Base-by-base conservation (phyloP, 345 rosid genomes). In the Citrus mangshanensis region DNA sequence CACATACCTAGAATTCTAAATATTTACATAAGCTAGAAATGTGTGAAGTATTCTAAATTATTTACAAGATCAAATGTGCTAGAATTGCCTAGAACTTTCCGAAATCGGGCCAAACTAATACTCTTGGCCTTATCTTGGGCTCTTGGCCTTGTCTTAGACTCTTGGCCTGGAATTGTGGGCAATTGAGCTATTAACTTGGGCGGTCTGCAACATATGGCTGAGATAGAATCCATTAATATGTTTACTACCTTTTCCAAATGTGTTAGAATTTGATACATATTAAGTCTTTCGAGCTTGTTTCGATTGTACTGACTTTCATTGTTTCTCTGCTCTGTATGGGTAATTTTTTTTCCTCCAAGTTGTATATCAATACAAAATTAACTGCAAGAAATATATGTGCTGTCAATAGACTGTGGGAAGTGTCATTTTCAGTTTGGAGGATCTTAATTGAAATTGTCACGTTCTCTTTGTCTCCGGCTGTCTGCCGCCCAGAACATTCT, bases 11-110 rank as follows among this genome's bases (percentile, higher is more conserved):
- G 0, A 32, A 32, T 32, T 4, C 5, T 32, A 32, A 0, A 32
- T 32, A 4, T 32, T 32, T 32, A 32, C 34, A 32, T 32, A 0
- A 32, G 34, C 5, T 4, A 32, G 0, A 32, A 32, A 32, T 32
- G 5, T 32, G 34, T 32, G 0, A 0, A 32, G 34, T 0, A 32
- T 32, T 32, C 34, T 32, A 32, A 32, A 32, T 32, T 32, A 32
- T 32, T 0, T 32, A 32, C 34, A 32, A 32, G 0, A 0, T 32
- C 0, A 0, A 32, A 0, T 32, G 5, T 32, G 34, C 5, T 32
- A 32, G 5, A 32, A 0, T 32, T 32, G 34, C 34, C 0, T 4
- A 0, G 0, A 32, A 32, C 0, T 32, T 32, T 32, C 5, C 5
- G 0, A 5, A 32, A 32, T 32, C 0, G 5, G 5, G 34, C 0